Evolutionary conservation across 495 filamentous ascomycete species (phyloP).

Genomic region (Penicillium canescens): DNA sequence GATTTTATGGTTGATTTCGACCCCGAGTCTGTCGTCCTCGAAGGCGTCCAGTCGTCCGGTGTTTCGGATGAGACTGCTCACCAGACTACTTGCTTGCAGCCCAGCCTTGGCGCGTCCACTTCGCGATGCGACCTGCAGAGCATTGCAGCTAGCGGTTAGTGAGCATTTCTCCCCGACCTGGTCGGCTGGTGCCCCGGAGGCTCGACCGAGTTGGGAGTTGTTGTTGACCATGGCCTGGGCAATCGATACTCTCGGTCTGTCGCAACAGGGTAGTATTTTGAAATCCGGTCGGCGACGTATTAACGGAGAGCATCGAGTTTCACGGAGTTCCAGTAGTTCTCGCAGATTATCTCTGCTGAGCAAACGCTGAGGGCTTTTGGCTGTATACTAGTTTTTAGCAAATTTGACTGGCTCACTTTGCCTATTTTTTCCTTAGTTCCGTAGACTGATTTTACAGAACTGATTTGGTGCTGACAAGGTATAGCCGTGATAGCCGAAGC

Average conservation of each 20-base stretch:
- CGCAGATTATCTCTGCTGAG: conserved; percentile 35
- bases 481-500: too few species aligned
- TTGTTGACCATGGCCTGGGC: conserved; percentile 49
- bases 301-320: conserved; percentile 33
- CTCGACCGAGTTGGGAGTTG: conserved; percentile 44
- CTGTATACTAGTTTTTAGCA: conserved; percentile 28
- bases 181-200: conserved; percentile 35
- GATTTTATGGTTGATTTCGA: conserved; percentile 85
- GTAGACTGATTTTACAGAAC: too few species aligned
- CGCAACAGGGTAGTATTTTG: conserved; percentile 29
- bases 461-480: too few species aligned
- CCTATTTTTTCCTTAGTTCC: background rate
- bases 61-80: conserved; percentile 58
- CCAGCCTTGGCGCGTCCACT: conserved; percentile 87
- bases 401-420: conserved; percentile 16
- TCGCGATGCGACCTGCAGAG: conserved; percentile 86
- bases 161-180: conserved; percentile 34
- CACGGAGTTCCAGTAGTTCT: conserved; percentile 47
- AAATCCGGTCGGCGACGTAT: conserved; percentile 40
- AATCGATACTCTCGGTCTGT: conserved; percentile 44
- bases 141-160: conserved; percentile 67
- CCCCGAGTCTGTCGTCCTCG: conserved; percentile 54
- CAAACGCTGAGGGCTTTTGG: conserved; percentile 30
- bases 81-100: conserved; percentile 74
- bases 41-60: conserved; percentile 50